Evolutionary conservation across 1,139 yeast genomes (phyloP).

Genomic region (Hyphopichia pseudoburtonii): DNA sequence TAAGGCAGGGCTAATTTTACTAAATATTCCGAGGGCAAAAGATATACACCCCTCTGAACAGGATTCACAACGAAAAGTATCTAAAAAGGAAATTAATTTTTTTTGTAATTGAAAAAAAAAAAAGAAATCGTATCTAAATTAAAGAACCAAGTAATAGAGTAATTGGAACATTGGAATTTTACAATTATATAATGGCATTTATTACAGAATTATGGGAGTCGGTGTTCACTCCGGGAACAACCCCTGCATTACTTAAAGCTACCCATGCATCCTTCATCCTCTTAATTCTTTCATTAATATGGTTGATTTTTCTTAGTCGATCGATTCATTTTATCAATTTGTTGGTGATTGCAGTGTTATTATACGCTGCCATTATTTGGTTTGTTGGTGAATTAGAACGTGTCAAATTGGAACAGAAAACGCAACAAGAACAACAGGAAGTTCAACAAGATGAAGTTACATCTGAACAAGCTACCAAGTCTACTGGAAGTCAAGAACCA

Average conservation of each 20-base stretch:
- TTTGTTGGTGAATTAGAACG: conserved; percentile 69
- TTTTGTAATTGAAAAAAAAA: background rate
- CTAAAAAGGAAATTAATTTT: too few relatives aligned
- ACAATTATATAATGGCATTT: conserved; percentile 43
- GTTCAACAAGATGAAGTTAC: background rate
- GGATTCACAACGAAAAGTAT: too few relatives aligned
- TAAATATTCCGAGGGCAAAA: too few relatives aligned
- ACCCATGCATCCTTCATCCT: conserved; percentile 35
- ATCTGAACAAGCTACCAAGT: background rate
- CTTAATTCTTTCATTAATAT: conserved; percentile 45
- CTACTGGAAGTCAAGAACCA: background rate
- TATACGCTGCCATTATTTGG: conserved; percentile 88
- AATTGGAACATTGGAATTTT: too few relatives aligned
- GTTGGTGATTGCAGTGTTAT: conserved; percentile 61
- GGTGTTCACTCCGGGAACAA: conserved; percentile 90
- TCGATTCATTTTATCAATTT: conserved; percentile 79
- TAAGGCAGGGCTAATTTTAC: too few relatives aligned
- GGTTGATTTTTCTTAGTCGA: conserved; percentile 60
- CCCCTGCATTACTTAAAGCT: conserved; percentile 82
- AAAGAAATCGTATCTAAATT: too few relatives aligned
- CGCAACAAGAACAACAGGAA: background rate
- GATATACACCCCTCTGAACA: too few relatives aligned
- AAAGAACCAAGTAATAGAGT: too few relatives aligned
- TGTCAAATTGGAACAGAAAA: conserved; percentile 36
- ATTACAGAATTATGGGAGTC: conserved; percentile 82